Percentiles rank a stretch among this genome's conserved stretches.
phyloP scores from a whole-genome alignment of 208 protist genomes.

The Trypanosoma lewisi region DNA sequence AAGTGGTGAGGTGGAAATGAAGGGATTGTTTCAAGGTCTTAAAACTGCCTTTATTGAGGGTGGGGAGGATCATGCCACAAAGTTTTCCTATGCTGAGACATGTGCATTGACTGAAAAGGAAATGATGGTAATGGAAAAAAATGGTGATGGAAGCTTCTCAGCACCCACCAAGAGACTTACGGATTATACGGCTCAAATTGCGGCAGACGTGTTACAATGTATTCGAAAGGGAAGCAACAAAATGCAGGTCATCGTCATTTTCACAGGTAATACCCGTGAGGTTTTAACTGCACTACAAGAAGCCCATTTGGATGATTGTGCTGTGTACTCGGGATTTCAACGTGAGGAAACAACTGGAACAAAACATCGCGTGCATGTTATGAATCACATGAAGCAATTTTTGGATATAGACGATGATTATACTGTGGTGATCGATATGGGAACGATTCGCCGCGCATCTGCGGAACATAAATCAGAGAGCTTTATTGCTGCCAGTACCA shows the following conservation, averaged over 20 bases:
- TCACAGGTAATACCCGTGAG: conserved; percentile 59
- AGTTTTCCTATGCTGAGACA: conserved; percentile 78
- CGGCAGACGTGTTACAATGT: conserved; percentile 46
- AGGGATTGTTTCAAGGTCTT: conserved; percentile 45
- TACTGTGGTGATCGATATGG: conserved; percentile 79
- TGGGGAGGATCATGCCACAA: conserved; percentile 20
- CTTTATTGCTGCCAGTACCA: conserved; percentile 60
- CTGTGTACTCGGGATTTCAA: conserved; percentile 51
- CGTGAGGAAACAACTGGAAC: conserved; percentile 25
- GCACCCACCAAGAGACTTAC: conserved; percentile 59
- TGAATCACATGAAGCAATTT: conserved; percentile 29
- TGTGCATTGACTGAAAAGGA: conserved; percentile 63
- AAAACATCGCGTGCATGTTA: conserved; percentile 68
- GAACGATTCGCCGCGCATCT: conserved; percentile 54
- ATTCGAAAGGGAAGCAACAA: conserved; percentile 22
- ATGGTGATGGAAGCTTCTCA: conserved; percentile 50
- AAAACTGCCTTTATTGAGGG: conserved; percentile 27
- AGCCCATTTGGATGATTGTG: conserved; percentile 45
- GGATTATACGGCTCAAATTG: conserved; percentile 53
- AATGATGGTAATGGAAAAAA: conserved; percentile 73
- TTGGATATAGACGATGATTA: conserved; percentile 50
- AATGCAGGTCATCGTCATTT: conserved; percentile 69
- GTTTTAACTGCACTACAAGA: conserved; percentile 51
- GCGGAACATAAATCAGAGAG: conserved; percentile 64
- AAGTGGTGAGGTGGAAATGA: conserved; percentile 25